Evolutionary conservation across 2,329 filamentous ascomycete species (phyloP), one percentile per base, ranked within the genome.

Genomic region (Hymenoscyphus infarciens): DNA sequence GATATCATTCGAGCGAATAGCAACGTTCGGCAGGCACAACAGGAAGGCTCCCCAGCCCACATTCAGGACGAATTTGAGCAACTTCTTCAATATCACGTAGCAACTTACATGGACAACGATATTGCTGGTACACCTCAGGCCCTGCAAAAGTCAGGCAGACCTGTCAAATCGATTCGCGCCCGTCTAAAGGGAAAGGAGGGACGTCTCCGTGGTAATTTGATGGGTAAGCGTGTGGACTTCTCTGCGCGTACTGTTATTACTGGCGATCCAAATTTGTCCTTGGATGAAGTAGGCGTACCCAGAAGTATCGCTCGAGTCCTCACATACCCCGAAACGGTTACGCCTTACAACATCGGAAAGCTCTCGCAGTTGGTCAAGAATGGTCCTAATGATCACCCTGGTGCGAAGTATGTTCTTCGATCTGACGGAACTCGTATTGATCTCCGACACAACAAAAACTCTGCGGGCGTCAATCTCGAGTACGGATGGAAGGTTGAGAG

Each of bases 241-340:
- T 99, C 96, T 0, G 96, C 96, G 42, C 95, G 95, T 88, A 99
- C 96, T 35, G 95, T 99, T 80, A 99, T 99, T 76, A 99, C 96
- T 59, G 95, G 95, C 80, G 95, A 99, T 74, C 95, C 95, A 64
- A 99, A 98, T 75, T 80, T 99, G 69, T 97, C 92, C 31, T 83
- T 99, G 31, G 94, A 99, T 73, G 92, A 99, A 80, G 96, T 99
- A 66, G 95, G 96, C 77, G 95, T 99, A 53, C 95, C 95, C 38
- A 87, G 90, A 72, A 96, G 90, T 74, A 99, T 97, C 71, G 96
- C 96, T 3, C 86, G 90, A 71, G 97, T 91, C 1, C 77, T 99
- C 64, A 99, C 95, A 0, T 99, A 98, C 74, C 95, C 95, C 0
- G 95, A 99, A 78, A 95, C 92, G 0, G 95, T 99, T 22, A 99